These are phyloP conservation scores for Escovopsis sp. DNA, from an alignment of 2,329 filamentous ascomycete species.

Conservation along the genomic window DNA sequence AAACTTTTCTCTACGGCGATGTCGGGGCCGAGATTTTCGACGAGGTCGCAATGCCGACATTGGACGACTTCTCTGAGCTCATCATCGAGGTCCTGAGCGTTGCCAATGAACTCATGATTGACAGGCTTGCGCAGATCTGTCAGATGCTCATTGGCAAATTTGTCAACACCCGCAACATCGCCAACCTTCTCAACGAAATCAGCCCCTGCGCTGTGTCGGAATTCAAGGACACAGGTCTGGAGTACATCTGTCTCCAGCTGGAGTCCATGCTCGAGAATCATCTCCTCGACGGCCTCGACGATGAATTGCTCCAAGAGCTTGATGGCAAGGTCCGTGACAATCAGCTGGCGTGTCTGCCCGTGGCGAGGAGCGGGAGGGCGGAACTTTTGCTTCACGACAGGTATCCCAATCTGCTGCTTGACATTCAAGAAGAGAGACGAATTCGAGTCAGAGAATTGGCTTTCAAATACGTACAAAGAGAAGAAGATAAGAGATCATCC, in stretches of 20 bases:
- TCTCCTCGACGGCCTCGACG: constrained; percentile 71
- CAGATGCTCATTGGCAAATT: constrained; percentile 73
- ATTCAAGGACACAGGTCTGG: constrained; percentile 77
- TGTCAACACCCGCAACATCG: constrained; percentile 75
- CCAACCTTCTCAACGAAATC: constrained; percentile 70
- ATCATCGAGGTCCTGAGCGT: constrained; percentile 80
- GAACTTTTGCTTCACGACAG: constrained; percentile 51
- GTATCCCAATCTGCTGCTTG: constrained; percentile 46
- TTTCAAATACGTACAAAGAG: constrained; percentile 46
- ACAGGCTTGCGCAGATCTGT: constrained; percentile 77
- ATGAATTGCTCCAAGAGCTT: constrained; percentile 66
- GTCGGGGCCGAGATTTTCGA: constrained; percentile 70
- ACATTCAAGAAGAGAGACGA: constrained; percentile 54
- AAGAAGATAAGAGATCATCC: constrained; percentile 48
- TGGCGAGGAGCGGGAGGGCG: constrained; percentile 60
- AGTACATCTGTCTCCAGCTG: constrained; percentile 84
- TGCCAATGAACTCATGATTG: constrained; percentile 91
- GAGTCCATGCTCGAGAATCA: constrained; percentile 88
- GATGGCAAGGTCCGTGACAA: constrained; percentile 70
- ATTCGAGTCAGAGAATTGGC: constrained; percentile 63
- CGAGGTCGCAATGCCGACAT: constrained; percentile 49
- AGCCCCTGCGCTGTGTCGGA: constrained; percentile 68
- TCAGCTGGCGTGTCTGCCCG: constrained; percentile 62
- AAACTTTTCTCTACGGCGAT: constrained; percentile 75
- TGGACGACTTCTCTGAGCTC: constrained; percentile 80